These are phyloP conservation scores for Trametes sp. DNA, from an alignment of 1,284 basidiomycete genomes.

Conservation along the genomic window DNA sequence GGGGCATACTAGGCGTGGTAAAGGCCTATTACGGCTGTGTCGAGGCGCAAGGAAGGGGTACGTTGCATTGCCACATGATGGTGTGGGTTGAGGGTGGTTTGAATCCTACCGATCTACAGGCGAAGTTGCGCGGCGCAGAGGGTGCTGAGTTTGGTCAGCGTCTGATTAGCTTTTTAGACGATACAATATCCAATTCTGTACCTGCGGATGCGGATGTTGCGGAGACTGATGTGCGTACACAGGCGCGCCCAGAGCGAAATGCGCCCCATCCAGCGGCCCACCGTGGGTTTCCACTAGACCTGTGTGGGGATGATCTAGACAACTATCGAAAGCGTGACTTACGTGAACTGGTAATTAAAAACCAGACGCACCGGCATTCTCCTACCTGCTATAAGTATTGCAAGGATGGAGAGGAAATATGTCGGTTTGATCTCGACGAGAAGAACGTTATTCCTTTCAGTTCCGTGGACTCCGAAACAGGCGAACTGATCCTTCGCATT, in stretches of 20 bases:
- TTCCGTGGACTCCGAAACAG: not conserved
- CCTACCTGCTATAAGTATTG: slow-evolving; percentile 3
- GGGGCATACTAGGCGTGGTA: slow-evolving; percentile 44
- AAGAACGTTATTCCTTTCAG: not conserved
- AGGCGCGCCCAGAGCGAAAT: too few relatives aligned
- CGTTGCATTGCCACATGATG: slow-evolving; percentile 53
- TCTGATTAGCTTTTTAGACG: not conserved
- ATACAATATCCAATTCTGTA: not conserved
- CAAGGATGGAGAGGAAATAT: not conserved
- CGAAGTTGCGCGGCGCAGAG: slow-evolving; percentile 17
- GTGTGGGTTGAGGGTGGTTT: slow-evolving; percentile 50
- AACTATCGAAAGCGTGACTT: not conserved
- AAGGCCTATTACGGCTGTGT: slow-evolving; percentile 51
- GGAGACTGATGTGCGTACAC: not conserved
- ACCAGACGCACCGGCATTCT: not conserved
- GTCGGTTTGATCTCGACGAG: not conserved
- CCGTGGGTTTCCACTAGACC: not conserved
- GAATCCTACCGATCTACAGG: slow-evolving; percentile 45
- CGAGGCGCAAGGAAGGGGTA: slow-evolving; percentile 51
- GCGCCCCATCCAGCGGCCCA: not conserved
- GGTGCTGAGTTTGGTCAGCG: not conserved
- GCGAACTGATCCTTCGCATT: not conserved
- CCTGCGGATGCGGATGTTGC: not conserved
- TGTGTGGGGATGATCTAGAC: not conserved
- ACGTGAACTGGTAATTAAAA: not conserved